Conservation (phyloP, 2,329 filamentous ascomycete genomes). For the Xylaria polymorpha region DNA sequence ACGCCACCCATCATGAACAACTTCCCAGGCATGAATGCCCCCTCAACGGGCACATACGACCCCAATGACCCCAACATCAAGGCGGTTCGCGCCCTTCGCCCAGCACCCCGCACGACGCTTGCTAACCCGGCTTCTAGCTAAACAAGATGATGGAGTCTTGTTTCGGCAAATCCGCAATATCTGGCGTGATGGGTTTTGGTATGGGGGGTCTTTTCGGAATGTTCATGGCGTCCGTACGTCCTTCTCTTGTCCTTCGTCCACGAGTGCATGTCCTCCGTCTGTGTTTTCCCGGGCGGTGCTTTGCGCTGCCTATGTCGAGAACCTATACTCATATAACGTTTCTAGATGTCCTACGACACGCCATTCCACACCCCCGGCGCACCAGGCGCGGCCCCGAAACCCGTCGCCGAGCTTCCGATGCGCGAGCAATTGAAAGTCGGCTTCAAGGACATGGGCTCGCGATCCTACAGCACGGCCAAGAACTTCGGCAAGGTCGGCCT, state of each 20-base stretch:
- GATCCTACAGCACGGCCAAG: constrained; percentile 85
- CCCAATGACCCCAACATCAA: constrained; percentile 65
- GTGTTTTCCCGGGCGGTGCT: constrained; percentile 7
- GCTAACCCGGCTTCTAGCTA: constrained; percentile 65
- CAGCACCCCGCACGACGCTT: constrained; percentile 4
- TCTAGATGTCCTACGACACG: constrained; percentile 97
- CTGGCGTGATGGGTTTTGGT: constrained; percentile 92
- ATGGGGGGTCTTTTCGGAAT: constrained; percentile 94
- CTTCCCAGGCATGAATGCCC: constrained; percentile 44
- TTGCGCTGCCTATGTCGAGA: neutral
- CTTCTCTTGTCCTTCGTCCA: constrained; percentile 1
- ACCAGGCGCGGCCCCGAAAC: constrained; percentile 53
- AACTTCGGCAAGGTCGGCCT: constrained; percentile 96
- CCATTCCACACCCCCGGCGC: constrained; percentile 69
- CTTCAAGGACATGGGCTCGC: constrained; percentile 93
- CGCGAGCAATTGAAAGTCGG: constrained; percentile 85
- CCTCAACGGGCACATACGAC: constrained; percentile 44
- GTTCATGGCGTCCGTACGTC: constrained; percentile 94
- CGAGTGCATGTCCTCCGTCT: neutral
- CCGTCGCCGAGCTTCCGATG: constrained; percentile 75
- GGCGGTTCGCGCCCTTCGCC: constrained; percentile 53
- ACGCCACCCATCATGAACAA: constrained; percentile 45
- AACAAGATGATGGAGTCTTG: constrained; percentile 91
- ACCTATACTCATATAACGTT: neutral
- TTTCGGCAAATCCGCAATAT: constrained; percentile 86